Conservation (phyloP, 2,329 filamentous ascomycete species). For the Phyllosticta citribraziliensis region DNA sequence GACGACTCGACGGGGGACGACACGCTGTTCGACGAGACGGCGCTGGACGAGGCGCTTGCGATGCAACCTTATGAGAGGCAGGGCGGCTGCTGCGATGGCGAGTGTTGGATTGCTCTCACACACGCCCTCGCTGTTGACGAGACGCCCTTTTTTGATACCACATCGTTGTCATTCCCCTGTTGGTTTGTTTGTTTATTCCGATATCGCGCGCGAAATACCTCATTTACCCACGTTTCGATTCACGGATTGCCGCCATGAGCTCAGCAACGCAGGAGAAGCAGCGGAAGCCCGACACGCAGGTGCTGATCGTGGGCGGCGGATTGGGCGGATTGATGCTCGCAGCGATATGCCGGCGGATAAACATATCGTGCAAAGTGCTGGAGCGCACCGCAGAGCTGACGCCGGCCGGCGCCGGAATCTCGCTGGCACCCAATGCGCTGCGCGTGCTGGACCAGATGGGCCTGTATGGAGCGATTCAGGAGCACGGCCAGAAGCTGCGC, state of each 20-base stretch:
- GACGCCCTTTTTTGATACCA: too few species aligned
- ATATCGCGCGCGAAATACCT: too few species aligned
- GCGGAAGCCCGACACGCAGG: neutral
- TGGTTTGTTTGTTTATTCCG: too few species aligned
- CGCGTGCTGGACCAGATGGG: constrained; percentile 11
- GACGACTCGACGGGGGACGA: neutral
- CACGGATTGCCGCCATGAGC: neutral
- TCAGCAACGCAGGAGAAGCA: neutral
- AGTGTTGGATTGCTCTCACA: too few species aligned
- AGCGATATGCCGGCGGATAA: constrained; percentile 11
- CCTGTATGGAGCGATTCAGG: neutral
- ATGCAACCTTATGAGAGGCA: too few species aligned
- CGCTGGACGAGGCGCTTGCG: neutral
- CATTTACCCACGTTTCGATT: neutral
- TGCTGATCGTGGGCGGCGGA: constrained; percentile 10
- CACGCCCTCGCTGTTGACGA: too few species aligned
- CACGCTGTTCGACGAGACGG: neutral
- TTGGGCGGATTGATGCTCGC: constrained; percentile 14
- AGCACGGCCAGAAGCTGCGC: neutral
- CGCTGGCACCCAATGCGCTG: constrained; percentile 11
- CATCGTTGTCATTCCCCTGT: too few species aligned
- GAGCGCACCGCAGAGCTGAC: constrained; percentile 14
- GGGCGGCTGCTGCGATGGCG: too few species aligned
- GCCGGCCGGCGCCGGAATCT: constrained; percentile 16
- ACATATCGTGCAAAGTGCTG: constrained; percentile 17